Conservation (phyloP, 768 basidiomycete species). For the Boletus barrowsii region DNA sequence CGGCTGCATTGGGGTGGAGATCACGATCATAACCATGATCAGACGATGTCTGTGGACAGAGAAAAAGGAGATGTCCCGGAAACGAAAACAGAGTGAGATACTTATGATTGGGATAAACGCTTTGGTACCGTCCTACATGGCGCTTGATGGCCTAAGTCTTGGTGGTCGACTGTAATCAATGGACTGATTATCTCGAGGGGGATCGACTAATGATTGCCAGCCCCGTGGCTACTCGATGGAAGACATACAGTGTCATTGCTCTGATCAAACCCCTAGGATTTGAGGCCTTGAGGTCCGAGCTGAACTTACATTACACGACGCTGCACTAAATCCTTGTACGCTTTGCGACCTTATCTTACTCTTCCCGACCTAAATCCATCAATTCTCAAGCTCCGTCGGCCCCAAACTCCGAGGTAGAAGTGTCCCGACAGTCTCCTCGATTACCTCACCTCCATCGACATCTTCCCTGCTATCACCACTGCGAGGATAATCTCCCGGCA, state of each 20-base stretch:
- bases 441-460: not conserved
- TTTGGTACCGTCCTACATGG: too few relatives aligned
- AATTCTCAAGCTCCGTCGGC: not conserved
- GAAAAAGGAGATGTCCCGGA: not conserved
- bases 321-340: too few relatives aligned
- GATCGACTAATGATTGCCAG: too few relatives aligned
- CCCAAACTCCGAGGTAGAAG: not conserved
- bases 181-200: too few relatives aligned
- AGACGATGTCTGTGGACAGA: not conserved
- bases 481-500: constrained; percentile 47
- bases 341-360: not conserved
- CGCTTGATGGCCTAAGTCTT: too few relatives aligned
- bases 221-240: too few relatives aligned
- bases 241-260: too few relatives aligned
- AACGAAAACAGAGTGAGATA: not conserved
- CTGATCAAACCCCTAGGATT: too few relatives aligned
- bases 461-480: not conserved
- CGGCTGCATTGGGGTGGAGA: constrained; percentile 39
- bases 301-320: too few relatives aligned
- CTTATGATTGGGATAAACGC: not conserved
- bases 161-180: too few relatives aligned
- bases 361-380: not conserved
- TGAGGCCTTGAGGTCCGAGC: too few relatives aligned
- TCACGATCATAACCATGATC: not conserved
- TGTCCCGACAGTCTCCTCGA: not conserved